Evolutionary conservation across 306 rosid genomes (phyloP).

Genomic region (Cucumis cinereus): DNA sequence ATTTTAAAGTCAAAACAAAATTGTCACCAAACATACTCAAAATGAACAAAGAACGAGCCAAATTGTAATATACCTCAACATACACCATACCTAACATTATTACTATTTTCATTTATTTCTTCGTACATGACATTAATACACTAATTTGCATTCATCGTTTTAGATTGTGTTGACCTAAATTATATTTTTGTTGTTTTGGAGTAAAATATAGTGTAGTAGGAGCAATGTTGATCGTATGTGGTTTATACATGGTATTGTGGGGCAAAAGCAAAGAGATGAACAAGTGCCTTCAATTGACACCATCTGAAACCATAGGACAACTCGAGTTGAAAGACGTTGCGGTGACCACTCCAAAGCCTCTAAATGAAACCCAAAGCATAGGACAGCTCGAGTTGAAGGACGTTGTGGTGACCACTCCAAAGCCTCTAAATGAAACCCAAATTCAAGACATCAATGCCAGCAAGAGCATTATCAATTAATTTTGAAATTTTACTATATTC

Average conservation of each 20-base stretch:
- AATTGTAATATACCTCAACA: too few species aligned
- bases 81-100: too few species aligned
- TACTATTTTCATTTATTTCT: too few species aligned
- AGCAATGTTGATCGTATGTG: conserved; percentile 14
- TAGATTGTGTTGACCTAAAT: not conserved
- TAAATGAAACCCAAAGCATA: not conserved
- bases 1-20: too few species aligned
- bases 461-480: not conserved
- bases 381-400: not conserved
- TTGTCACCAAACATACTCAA: too few species aligned
- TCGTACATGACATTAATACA: not conserved
- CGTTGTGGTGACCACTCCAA: not conserved
- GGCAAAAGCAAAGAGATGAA: conserved; percentile 23
- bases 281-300: not conserved
- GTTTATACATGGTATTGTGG: conserved; percentile 24
- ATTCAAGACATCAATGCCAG: not conserved
- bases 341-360: not conserved
- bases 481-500: not conserved
- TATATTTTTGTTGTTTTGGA: not conserved
- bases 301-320: not conserved
- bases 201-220: conserved; percentile 14
- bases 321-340: not conserved
- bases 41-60: too few species aligned
- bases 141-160: not conserved
- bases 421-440: not conserved